Conservation (phyloP, 2,329 filamentous ascomycete species). For the Dothidotthia symphoricarpi region DNA sequence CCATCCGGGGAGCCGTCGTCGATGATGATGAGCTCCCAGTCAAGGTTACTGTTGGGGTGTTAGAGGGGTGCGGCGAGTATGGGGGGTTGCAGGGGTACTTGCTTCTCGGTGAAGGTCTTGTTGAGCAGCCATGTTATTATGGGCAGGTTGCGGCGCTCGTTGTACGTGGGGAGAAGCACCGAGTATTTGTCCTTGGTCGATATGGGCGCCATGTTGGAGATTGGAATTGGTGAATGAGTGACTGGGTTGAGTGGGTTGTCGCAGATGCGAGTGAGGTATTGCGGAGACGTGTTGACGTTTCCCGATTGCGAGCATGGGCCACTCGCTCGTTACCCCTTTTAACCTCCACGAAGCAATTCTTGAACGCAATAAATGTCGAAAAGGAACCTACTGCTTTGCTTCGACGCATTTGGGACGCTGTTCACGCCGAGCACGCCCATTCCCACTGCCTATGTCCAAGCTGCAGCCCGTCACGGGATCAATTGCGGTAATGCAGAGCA, state of each 20-base stretch:
- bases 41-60: constrained; percentile 65
- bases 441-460: constrained; percentile 53
- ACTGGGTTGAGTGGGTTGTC: constrained; percentile 23
- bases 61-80: constrained; percentile 3
- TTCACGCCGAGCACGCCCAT: constrained; percentile 55
- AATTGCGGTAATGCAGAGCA: constrained; percentile 40
- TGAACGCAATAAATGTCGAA: constrained; percentile 13
- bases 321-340: constrained; percentile 19
- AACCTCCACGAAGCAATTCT: constrained; percentile 5
- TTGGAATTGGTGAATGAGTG: constrained; percentile 28
- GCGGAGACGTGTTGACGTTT: constrained; percentile 2
- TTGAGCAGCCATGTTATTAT: constrained; percentile 94
- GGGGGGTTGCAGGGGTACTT: constrained; percentile 36
- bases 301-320: constrained; percentile 18
- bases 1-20: constrained; percentile 97
- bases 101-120: constrained; percentile 88
- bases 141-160: constrained; percentile 94
- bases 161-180: constrained; percentile 96
- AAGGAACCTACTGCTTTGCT: constrained; percentile 57
- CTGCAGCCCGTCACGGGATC: constrained; percentile 54
- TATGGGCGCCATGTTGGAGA: constrained; percentile 29
- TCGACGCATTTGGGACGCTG: constrained; percentile 66
- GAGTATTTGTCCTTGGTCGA: constrained; percentile 77
- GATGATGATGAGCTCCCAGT: constrained; percentile 97
- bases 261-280: too few relatives aligned